A percentile compares a stretch with the other conserved stretches of the same genome.
These are phyloP conservation scores for Yamadazyma blattariae DNA, from an alignment of 1,139 yeast species.

Conservation along the genomic window DNA sequence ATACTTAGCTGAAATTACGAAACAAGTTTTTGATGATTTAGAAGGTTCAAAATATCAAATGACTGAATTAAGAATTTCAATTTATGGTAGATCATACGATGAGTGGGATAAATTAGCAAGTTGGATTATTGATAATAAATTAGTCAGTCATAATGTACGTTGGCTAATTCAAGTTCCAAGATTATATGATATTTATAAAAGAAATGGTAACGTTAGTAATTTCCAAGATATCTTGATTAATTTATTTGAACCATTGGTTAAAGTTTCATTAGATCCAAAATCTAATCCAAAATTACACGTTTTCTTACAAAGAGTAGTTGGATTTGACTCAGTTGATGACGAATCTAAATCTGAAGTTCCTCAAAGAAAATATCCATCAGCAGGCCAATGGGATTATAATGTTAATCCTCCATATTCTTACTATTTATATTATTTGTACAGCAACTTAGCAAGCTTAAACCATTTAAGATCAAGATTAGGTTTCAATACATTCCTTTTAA, in stretches of 20 bases:
- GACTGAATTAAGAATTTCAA: conserved; percentile 93
- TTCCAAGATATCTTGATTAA: conserved; percentile 80
- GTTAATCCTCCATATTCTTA: conserved; percentile 97
- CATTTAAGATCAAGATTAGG: conserved; percentile 73
- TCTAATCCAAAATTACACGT: conserved; percentile 86
- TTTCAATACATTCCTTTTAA: conserved; percentile 81
- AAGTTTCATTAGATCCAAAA: conserved; percentile 80
- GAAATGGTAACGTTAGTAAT: conserved; percentile 62
- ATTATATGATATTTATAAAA: conserved; percentile 83
- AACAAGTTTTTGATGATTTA: conserved; percentile 89
- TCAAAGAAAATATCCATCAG: conserved; percentile 78
- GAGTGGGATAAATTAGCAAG: conserved; percentile 96
- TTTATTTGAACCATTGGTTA: conserved; percentile 86
- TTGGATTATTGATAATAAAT: conserved; percentile 92
- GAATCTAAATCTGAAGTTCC: conserved; percentile 88
- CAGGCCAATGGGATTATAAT: conserved; percentile 72
- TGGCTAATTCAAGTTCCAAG: conserved; percentile 97
- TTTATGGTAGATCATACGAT: conserved; percentile 82
- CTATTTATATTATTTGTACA: conserved; percentile 82
- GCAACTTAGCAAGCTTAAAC: conserved; percentile 83
- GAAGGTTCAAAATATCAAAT: conserved; percentile 95
- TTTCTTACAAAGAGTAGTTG: conserved; percentile 90
- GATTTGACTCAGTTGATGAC: conserved; percentile 98
- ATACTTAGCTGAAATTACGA: conserved; percentile 89
- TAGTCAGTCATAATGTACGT: conserved; percentile 89